These are phyloP conservation scores for Claviceps sorghi DNA, from an alignment of 2,329 filamentous ascomycete genomes.

Conservation along the genomic window DNA sequence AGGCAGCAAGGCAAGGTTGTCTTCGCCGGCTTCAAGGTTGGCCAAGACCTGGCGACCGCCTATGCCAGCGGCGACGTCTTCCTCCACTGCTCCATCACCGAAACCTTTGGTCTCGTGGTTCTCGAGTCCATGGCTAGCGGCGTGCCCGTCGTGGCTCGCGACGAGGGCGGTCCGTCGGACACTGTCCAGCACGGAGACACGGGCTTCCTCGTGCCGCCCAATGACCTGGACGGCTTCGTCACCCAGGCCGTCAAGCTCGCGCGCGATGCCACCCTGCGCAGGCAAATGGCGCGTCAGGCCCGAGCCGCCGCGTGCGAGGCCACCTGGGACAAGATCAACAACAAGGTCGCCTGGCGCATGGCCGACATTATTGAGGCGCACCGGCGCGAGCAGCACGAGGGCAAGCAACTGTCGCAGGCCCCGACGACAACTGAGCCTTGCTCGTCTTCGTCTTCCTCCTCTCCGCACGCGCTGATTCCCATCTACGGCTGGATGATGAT, in stretches of 20 bases:
- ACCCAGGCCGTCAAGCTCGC: slow-evolving; percentile 35
- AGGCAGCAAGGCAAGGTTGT: slow-evolving; percentile 35
- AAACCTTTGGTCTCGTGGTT: slow-evolving; percentile 58
- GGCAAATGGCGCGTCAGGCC: slow-evolving; percentile 30
- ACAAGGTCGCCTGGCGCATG: slow-evolving; percentile 52
- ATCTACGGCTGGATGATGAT: slow-evolving; percentile 30
- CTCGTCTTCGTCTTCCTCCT: slow-evolving; percentile 5
- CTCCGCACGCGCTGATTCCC: slow-evolving; percentile 21
- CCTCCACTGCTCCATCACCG: slow-evolving; percentile 55
- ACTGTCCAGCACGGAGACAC: slow-evolving; percentile 45
- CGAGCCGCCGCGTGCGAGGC: slow-evolving; percentile 44
- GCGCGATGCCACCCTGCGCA: slow-evolving; percentile 27
- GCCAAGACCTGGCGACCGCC: slow-evolving; percentile 45
- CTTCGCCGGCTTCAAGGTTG: slow-evolving; percentile 53
- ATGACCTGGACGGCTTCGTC: slow-evolving; percentile 46
- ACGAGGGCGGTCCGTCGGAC: slow-evolving; percentile 55
- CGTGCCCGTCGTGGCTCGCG: slow-evolving; percentile 52
- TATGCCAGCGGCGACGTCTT: slow-evolving; percentile 58
- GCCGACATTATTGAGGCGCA: slow-evolving; percentile 36
- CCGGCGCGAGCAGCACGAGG: slow-evolving; percentile 16
- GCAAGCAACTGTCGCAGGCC: background rate
- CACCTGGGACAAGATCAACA: slow-evolving; percentile 57
- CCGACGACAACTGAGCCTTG: no score
- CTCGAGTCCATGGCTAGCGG: slow-evolving; percentile 58
- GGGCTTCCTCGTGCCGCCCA: slow-evolving; percentile 45